Percentiles rank a stretch among this genome's conserved stretches.
phyloP scores from a whole-genome alignment of 1,284 basidiomycete species.

The Irpex rosettiformis region DNA sequence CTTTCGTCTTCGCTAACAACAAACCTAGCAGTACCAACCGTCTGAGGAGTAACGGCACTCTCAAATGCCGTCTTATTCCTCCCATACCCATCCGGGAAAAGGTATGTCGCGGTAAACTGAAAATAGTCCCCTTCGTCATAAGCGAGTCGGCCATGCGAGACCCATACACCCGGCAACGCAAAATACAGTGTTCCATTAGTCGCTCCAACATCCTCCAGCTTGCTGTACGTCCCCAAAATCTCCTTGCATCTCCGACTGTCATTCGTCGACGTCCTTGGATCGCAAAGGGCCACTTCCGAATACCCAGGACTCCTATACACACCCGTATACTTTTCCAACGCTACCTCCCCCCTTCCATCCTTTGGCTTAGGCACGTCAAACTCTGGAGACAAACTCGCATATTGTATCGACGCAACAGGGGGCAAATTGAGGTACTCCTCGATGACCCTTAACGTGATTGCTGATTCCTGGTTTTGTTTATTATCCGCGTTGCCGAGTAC shows the following conservation, averaged over 20 bases:
- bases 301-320: slow-evolving; percentile 21
- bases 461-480: slow-evolving; percentile 4
- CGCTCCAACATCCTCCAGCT: slow-evolving; percentile 8
- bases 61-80: slow-evolving; percentile 22
- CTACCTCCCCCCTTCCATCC: background rate
- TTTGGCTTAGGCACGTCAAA: background rate
- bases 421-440: slow-evolving; percentile 4
- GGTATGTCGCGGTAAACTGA: slow-evolving; percentile 11
- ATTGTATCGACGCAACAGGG: background rate
- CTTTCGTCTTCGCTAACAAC: slow-evolving; percentile 16
- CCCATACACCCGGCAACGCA: slow-evolving; percentile 17
- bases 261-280: slow-evolving; percentile 9
- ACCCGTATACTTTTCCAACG: slow-evolving; percentile 19
- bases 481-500: slow-evolving; percentile 1
- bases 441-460: slow-evolving; percentile 3
- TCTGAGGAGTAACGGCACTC: background rate
- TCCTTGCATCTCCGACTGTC: slow-evolving; percentile 13
- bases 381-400: background rate
- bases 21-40: slow-evolving; percentile 12
- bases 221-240: slow-evolving; percentile 18
- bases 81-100: slow-evolving; percentile 26
- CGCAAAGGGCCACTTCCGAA: slow-evolving; percentile 21
- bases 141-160: slow-evolving; percentile 19
- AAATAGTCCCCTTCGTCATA: slow-evolving; percentile 15
- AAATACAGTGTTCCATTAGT: slow-evolving; percentile 13